Conservation (phyloP, 495 filamentous ascomycete genomes). For the Tetracladium marchalianum region DNA sequence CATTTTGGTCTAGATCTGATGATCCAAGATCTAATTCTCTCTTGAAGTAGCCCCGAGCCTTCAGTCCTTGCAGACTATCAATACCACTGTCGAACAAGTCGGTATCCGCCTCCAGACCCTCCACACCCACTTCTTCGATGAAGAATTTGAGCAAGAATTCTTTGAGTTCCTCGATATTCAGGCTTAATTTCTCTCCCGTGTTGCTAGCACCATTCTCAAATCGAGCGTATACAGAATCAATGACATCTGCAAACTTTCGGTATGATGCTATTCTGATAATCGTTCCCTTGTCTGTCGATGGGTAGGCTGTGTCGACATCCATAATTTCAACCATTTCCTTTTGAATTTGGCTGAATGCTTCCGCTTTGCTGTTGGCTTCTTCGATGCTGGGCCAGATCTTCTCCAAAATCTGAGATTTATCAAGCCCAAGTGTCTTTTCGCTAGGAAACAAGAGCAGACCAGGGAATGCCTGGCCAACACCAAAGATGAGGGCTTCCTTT, state of each 20-base stretch:
- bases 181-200: constrained; percentile 17
- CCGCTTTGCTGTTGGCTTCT: constrained; percentile 38
- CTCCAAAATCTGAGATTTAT: constrained; percentile 30
- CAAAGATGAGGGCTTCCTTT: constrained; percentile 51
- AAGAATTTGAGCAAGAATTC: constrained; percentile 27
- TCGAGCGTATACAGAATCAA: constrained; percentile 32
- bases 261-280: constrained; percentile 44
- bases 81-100: constrained; percentile 38
- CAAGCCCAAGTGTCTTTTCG: constrained; percentile 20
- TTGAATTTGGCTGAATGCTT: constrained; percentile 43
- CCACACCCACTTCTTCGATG: background rate
- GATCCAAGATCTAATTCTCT: constrained; percentile 27
- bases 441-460: constrained; percentile 44
- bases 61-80: constrained; percentile 39
- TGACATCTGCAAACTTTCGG: constrained; percentile 30
- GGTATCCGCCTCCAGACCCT: constrained; percentile 21
- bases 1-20: constrained; percentile 31
- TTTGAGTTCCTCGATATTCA: constrained; percentile 26
- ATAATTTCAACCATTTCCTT: constrained; percentile 37
- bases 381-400: constrained; percentile 37
- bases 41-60: constrained; percentile 33
- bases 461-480: constrained; percentile 36
- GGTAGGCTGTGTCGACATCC: constrained; percentile 27
- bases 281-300: constrained; percentile 46
- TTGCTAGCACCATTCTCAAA: constrained; percentile 15